Evolutionary conservation across 1,139 yeast species (phyloP), one percentile per base, ranked within the genome.

Genomic region (Debaryomyces coudertii): DNA sequence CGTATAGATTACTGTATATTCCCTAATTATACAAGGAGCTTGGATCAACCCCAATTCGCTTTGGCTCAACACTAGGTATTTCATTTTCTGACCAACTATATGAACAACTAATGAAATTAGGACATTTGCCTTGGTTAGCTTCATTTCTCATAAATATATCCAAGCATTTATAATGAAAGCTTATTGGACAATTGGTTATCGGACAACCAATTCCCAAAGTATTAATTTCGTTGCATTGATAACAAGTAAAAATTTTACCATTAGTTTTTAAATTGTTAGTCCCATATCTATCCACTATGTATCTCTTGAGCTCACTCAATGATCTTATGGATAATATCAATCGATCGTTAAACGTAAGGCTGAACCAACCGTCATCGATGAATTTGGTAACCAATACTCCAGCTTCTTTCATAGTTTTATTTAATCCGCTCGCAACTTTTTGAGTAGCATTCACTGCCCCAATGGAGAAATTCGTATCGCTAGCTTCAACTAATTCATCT

Each of bases 321-420:
- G 78, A 57, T 22, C 79, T 60, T 1, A 73, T 57, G 2, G 83
- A 73, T 12, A 71, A 56, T 18, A 71, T 51, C n/a, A 73, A 46
- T n/a, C 62, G 54, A 43, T 65, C 65, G 22, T 60, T 62, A 7
- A 49, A 43, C 8, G 69, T 60, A 12, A 65, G 40, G 18, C 57
- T 60, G 35, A 83, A 59, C 86, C 87, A 83, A 4, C 83, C 86
- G 47, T 73, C 77, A 46, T 73, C 73, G 6, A 79, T 70, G 18
- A 82, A 58, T 22, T 63, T 55, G 7, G 58, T 64, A 2, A 82
- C 53, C 29, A 82, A 66, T 0, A 45, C 48, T 12, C 67, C 65
- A 0, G 76, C 60, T 22, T 76, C 80, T 2, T 62, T 56, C 4
- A 63, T 50, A 1, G 68, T 49, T 24, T 64, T 61, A 36, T 62